phyloP scores from a whole-genome alignment of 1,284 basidiomycete genomes.

The Sphagnurus paluster region DNA sequence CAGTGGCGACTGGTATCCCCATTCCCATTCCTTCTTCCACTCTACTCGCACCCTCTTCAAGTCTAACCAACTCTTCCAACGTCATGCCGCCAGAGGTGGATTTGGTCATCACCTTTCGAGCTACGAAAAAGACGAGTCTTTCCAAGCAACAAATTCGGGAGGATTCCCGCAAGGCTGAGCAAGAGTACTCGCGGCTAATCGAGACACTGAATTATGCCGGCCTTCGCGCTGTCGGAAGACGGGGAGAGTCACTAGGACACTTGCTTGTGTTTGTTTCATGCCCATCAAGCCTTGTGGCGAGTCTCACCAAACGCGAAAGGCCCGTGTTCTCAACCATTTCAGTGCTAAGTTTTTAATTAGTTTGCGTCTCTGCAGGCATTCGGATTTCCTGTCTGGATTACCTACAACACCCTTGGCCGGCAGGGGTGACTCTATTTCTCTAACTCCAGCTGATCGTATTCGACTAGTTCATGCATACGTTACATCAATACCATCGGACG shows the following conservation, averaged over 20 bases:
- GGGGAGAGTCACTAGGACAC: constrained; percentile 75
- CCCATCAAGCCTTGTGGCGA: constrained; percentile 58
- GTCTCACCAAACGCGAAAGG: constrained; percentile 76
- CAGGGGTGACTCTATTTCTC: constrained; percentile 40
- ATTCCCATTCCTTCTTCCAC: neutral
- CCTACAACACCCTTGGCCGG: constrained; percentile 48
- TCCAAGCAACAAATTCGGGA: constrained; percentile 63
- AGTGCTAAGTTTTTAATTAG: no score
- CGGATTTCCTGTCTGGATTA: constrained; percentile 62
- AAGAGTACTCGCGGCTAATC: constrained; percentile 69
- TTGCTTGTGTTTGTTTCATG: constrained; percentile 82
- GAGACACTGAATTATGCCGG: constrained; percentile 60
- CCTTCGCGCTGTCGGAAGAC: constrained; percentile 68
- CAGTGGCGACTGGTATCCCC: neutral
- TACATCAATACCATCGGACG: constrained; percentile 66
- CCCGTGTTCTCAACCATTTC: no score
- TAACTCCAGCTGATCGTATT: constrained; percentile 73
- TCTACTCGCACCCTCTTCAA: neutral
- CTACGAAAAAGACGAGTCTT: constrained; percentile 45
- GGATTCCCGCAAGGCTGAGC: constrained; percentile 61
- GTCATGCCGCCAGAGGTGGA: constrained; percentile 55
- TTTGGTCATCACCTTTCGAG: constrained; percentile 69
- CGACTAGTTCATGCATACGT: constrained; percentile 81
- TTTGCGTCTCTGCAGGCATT: constrained; percentile 17
- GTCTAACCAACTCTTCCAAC: neutral